These are phyloP conservation scores for Aspergillus intermedius DNA, from an alignment of 2,329 filamentous ascomycete species.

Conservation along the genomic window DNA sequence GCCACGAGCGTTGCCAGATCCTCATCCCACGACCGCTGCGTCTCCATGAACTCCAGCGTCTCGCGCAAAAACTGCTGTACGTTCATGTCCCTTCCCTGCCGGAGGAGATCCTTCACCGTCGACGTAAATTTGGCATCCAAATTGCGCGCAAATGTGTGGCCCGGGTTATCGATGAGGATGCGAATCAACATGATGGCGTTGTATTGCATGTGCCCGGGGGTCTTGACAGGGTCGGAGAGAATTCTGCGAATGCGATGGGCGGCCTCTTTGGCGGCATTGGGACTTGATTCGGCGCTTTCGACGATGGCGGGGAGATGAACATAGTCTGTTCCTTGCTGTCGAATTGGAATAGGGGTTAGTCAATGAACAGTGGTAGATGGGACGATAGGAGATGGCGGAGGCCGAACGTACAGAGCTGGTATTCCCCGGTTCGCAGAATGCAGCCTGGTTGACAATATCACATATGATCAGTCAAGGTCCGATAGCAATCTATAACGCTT, in stretches of 20 bases:
- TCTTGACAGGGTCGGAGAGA: conserved; percentile 63
- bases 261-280: conserved; percentile 73
- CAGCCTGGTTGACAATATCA: conserved; percentile 48
- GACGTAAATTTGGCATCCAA: conserved; percentile 78
- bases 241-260: conserved; percentile 76
- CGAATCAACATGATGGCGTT: conserved; percentile 93
- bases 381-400: background rate
- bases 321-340: conserved; percentile 73
- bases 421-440: conserved; percentile 69
- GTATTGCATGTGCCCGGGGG: conserved; percentile 70
- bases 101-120: conserved; percentile 67
- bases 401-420: conserved; percentile 44
- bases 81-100: conserved; percentile 62
- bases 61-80: conserved; percentile 84
- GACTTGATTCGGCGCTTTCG: conserved; percentile 88
- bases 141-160: conserved; percentile 82
- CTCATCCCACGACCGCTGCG: conserved; percentile 65
- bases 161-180: conserved; percentile 88
- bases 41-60: conserved; percentile 72
- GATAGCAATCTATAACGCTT: background rate
- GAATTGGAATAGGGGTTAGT: background rate
- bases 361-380: background rate
- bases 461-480: conserved; percentile 4
- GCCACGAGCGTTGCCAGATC: conserved; percentile 63
- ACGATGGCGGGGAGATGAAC: conserved; percentile 89